phyloP scores from a whole-genome alignment of 139 green algal species.

The Volvox reticuliferus region DNA sequence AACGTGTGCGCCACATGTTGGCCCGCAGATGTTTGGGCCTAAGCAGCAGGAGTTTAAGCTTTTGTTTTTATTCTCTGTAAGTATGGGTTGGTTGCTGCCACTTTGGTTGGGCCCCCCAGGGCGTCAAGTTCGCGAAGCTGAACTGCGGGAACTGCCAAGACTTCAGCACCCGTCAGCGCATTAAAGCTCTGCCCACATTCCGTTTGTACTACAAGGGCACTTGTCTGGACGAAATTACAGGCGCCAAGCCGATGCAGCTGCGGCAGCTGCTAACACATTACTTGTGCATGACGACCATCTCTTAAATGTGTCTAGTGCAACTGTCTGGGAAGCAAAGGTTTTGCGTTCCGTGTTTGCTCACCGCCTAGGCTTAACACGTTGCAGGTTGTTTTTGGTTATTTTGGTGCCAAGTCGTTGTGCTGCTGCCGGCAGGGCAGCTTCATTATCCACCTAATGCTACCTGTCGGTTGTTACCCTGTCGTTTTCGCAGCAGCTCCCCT shows the following conservation, averaged over 20 bases:
- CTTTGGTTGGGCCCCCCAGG: neutral
- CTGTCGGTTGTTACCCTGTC: too few species aligned
- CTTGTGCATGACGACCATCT: slow-evolving; percentile 25
- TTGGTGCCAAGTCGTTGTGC: too few species aligned
- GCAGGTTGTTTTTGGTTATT: neutral
- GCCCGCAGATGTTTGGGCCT: too few species aligned
- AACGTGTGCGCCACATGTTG: too few species aligned
- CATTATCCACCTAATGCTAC: too few species aligned
- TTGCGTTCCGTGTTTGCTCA: neutral
- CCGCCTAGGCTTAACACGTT: neutral
- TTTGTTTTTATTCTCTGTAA: too few species aligned
- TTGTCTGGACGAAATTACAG: slow-evolving; percentile 31
- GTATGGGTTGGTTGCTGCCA: too few species aligned
- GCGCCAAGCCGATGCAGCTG: slow-evolving; percentile 28
- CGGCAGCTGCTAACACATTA: slow-evolving; percentile 43
- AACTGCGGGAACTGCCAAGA: slow-evolving; percentile 17
- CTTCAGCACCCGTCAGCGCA: slow-evolving; percentile 26
- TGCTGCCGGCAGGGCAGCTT: too few species aligned
- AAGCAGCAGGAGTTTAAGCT: too few species aligned
- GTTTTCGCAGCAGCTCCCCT: too few species aligned
- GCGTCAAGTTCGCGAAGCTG: slow-evolving; percentile 28
- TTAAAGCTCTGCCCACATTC: slow-evolving; percentile 6
- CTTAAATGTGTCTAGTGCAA: neutral
- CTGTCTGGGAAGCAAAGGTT: neutral
- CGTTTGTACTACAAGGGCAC: slow-evolving; percentile 24